A percentile compares a stretch with the other conserved stretches of the same genome.
These are phyloP conservation scores for Lentinus polychrous DNA, from an alignment of 1,284 basidiomycete species.

Conservation along the genomic window DNA sequence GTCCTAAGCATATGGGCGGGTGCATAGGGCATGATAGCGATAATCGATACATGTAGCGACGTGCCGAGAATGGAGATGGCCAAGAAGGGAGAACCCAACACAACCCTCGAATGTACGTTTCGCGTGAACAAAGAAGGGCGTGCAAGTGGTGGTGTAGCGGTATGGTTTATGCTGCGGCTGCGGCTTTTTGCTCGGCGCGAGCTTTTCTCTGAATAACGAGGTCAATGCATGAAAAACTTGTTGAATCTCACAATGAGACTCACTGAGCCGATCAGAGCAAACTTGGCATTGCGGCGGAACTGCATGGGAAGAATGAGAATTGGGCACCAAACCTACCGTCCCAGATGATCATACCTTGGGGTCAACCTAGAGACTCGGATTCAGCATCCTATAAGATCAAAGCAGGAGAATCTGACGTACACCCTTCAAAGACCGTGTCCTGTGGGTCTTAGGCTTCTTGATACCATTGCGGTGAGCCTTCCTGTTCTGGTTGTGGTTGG, in stretches of 20 bases:
- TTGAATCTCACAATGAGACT: constrained; percentile 24
- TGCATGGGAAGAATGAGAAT: constrained; percentile 24
- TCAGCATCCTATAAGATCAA: background rate
- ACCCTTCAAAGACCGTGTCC: constrained; percentile 86
- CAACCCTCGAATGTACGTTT: constrained; percentile 8
- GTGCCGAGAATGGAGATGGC: constrained; percentile 11
- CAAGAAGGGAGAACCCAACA: background rate
- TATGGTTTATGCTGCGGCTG: constrained; percentile 30
- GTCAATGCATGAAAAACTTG: constrained; percentile 4
- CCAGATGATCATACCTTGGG: constrained; percentile 55
- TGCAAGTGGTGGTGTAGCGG: background rate
- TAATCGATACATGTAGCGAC: constrained; percentile 11
- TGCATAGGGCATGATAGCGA: constrained; percentile 6
- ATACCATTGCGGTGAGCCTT: constrained; percentile 99
- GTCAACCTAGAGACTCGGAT: constrained; percentile 54
- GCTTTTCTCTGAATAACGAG: constrained; percentile 48
- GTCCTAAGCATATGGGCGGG: constrained; percentile 21
- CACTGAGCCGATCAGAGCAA: constrained; percentile 76
- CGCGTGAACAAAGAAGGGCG: background rate
- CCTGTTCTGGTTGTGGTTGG: constrained; percentile 90
- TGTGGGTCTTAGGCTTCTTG: constrained; percentile 71
- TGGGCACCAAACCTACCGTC: constrained; percentile 6
- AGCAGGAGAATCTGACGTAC: constrained; percentile 46
- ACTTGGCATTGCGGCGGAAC: constrained; percentile 84
- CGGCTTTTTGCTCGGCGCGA: constrained; percentile 46